Base-by-base conservation (phyloP, 2,329 filamentous ascomycete genomes). In the Penicillium sp. region DNA sequence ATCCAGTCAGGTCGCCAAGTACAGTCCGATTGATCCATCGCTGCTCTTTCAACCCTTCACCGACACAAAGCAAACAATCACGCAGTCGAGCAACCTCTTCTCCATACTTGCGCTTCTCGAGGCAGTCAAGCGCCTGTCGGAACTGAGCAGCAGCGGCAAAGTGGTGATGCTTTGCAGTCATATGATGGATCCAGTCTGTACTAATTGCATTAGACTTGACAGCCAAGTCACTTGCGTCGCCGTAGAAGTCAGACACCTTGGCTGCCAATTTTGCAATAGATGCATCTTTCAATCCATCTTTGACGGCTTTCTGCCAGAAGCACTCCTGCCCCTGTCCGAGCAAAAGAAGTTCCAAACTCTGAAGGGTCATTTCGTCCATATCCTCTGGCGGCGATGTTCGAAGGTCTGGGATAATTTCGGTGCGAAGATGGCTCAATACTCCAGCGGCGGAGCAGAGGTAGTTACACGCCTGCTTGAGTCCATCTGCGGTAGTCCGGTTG, bases 281-380 rank as follows among this genome's bases (percentile, higher is more conserved):
- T 1, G 86, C 89, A 70, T 99, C 94, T 72, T 96, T 97, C 76
- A 96, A 86, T 25, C 88, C 87, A 70, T 97, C 93, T 78, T 95
- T 92, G 56, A 96, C 92, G 0, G 94, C 93, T 72, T 96, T 97
- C 65, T 94, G 89, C 94, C 94, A 99, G 74, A 94, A 97, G 71
- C 92, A 97, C 76, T 99, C 94, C 70, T 99, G 94, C 28, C 89
- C 92, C 71, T 99, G 91, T 1, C 92, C 93, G 10, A 99, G 82
- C 71, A 96, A 85, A 30, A 99, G 81, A 71, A 93, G 85, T 64
- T 89, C 84, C 43, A 97, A 77, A 50, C 90, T 90, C 66, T 93
- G 89, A 45, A 99, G 80, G 0, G 92, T 97, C 67, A 89, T 84
- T 48, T 85, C 82, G 66, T 99, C 94, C 91, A 99, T 96, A 70